Percentiles rank a stretch among this genome's conserved stretches.
These are phyloP conservation scores for Aspergillus ochraceus DNA, from an alignment of 2,329 filamentous ascomycete species.

Conservation along the genomic window DNA sequence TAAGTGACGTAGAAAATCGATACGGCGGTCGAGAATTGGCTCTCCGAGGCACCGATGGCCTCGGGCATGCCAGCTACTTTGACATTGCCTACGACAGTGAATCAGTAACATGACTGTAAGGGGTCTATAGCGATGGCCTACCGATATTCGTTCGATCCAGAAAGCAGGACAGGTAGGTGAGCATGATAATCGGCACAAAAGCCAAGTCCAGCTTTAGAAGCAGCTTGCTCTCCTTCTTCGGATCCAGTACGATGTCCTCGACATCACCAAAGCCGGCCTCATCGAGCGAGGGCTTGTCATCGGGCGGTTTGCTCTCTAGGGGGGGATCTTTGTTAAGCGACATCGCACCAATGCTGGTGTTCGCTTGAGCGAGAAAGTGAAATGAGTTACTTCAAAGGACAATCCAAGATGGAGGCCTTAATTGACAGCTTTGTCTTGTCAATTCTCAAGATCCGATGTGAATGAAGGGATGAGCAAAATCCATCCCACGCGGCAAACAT, in stretches of 20 bases:
- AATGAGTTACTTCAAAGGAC: no score
- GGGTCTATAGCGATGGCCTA: slow-evolving; percentile 8
- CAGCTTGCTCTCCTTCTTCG: slow-evolving; percentile 47
- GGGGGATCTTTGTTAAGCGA: slow-evolving; percentile 2
- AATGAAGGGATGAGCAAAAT: no score
- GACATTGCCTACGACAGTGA: slow-evolving; percentile 44
- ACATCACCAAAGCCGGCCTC: slow-evolving; percentile 18
- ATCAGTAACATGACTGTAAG: neutral
- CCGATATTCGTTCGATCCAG: slow-evolving; percentile 58
- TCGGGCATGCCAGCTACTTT: slow-evolving; percentile 48
- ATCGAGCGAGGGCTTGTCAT: slow-evolving; percentile 15
- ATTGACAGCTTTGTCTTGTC: no score
- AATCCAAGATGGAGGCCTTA: no score
- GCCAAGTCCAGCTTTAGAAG: slow-evolving; percentile 51
- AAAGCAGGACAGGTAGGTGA: slow-evolving; percentile 57
- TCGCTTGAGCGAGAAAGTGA: no score
- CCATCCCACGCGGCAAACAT: no score
- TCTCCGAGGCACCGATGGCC: slow-evolving; percentile 43
- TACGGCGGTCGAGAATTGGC: slow-evolving; percentile 50
- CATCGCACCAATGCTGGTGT: neutral
- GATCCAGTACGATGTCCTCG: slow-evolving; percentile 40
- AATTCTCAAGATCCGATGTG: no score
- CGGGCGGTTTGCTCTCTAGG: slow-evolving; percentile 5
- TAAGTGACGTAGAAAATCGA: slow-evolving; percentile 56
- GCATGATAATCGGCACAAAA: slow-evolving; percentile 55